Evolutionary conservation across 2,329 filamentous ascomycete species (phyloP).

Genomic region (Zymoseptoria pseudotritici): DNA sequence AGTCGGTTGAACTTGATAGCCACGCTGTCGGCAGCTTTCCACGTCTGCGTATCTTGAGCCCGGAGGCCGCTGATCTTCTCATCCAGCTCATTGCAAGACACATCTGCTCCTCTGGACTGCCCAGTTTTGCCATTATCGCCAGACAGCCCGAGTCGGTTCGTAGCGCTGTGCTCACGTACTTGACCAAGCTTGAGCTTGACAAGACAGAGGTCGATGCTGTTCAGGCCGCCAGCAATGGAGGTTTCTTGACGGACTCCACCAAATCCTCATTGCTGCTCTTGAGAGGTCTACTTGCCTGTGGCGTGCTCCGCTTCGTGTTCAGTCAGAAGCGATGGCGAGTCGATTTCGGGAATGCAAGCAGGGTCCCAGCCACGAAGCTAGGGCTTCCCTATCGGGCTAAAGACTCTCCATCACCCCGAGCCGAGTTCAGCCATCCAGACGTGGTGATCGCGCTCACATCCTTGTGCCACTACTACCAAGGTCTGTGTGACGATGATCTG

Average conservation of each 20-base stretch:
- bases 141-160: conserved; percentile 11
- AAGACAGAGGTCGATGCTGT: background rate
- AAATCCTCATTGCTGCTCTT: conserved; percentile 41
- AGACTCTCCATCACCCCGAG: conserved; percentile 53
- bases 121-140: conserved; percentile 12
- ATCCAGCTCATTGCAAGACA: background rate
- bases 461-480: conserved; percentile 60
- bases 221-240: background rate
- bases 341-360: conserved; percentile 42
- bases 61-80: conserved; percentile 18
- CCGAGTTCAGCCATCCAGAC: conserved; percentile 63
- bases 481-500: conserved; percentile 42
- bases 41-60: conserved; percentile 48
- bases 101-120: background rate
- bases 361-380: conserved; percentile 44
- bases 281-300: conserved; percentile 55
- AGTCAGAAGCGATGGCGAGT: conserved; percentile 62
- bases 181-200: conserved; percentile 9
- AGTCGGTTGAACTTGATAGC: conserved; percentile 8
- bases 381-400: conserved; percentile 63
- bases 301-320: conserved; percentile 52
- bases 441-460: conserved; percentile 59
- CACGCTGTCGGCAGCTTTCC: conserved; percentile 40
- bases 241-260: background rate
- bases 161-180: conserved; percentile 13